phyloP scores from a whole-genome alignment of 106 monocot species.

The Acorus gramineus region DNA sequence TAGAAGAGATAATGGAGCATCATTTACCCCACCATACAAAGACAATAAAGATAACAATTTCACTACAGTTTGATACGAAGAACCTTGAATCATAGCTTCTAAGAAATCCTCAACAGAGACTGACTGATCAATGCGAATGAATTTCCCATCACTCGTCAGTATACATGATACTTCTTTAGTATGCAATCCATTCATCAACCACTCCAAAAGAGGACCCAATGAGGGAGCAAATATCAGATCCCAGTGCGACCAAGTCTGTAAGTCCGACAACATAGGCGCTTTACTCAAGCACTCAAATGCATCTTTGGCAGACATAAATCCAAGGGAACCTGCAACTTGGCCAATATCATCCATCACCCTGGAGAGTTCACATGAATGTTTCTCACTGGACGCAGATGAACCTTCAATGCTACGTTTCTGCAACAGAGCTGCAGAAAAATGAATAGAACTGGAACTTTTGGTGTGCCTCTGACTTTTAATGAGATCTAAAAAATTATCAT shows the following conservation, averaged over 20 bases:
- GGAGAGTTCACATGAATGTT: background rate
- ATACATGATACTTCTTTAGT: slow-evolving; percentile 59
- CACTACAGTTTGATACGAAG: slow-evolving; percentile 57
- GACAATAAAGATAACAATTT: slow-evolving; percentile 76
- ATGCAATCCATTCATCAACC: slow-evolving; percentile 42
- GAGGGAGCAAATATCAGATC: slow-evolving; percentile 64
- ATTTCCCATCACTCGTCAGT: slow-evolving; percentile 63
- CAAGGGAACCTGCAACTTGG: slow-evolving; percentile 9
- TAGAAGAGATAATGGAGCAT: slow-evolving; percentile 64
- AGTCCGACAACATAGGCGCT: slow-evolving; percentile 84
- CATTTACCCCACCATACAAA: slow-evolving; percentile 47
- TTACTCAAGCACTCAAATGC: slow-evolving; percentile 68
- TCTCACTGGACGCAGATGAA: slow-evolving; percentile 4
- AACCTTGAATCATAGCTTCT: slow-evolving; percentile 70
- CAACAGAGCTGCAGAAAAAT: slow-evolving; percentile 55
- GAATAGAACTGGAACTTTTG: slow-evolving; percentile 25
- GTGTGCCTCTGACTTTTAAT: slow-evolving; percentile 21
- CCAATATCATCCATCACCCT: slow-evolving; percentile 1
- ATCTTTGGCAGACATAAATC: slow-evolving; percentile 37
- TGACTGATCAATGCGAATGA: slow-evolving; percentile 62
- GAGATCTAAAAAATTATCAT: slow-evolving; percentile 15
- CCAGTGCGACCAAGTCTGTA: slow-evolving; percentile 87
- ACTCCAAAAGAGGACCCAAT: slow-evolving; percentile 65
- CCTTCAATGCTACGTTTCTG: slow-evolving; percentile 25
- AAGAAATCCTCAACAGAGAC: slow-evolving; percentile 72